A percentile compares a stretch with the other conserved stretches of the same genome.
Conservation (phyloP, 2,329 filamentous ascomycete genomes). For the Lasiodiplodia gonubiensis region DNA sequence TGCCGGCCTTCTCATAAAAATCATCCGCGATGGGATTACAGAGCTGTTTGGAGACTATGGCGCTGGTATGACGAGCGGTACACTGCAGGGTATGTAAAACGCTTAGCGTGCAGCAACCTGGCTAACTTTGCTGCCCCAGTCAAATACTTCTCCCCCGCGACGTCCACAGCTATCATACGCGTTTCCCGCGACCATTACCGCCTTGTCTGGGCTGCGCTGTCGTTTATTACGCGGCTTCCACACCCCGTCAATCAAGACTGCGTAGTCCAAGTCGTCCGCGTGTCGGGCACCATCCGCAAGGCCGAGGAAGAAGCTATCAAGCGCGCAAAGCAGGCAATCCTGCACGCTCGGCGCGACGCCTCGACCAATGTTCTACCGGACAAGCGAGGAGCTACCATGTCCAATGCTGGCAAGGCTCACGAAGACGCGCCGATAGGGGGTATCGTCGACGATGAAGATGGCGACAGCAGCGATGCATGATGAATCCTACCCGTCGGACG, state of each 20-base stretch:
- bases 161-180: constrained; percentile 89
- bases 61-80: constrained; percentile 72
- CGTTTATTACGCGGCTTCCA: constrained; percentile 75
- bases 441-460: constrained; percentile 4
- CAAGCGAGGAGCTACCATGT: neutral
- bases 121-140: constrained; percentile 59
- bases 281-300: constrained; percentile 92
- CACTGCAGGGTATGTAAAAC: constrained; percentile 66
- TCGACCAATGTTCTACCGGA: constrained; percentile 14
- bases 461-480: constrained; percentile 5
- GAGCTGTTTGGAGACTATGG: constrained; percentile 77
- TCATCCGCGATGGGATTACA: constrained; percentile 57
- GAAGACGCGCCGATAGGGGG: constrained; percentile 8
- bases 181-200: constrained; percentile 83
- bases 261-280: constrained; percentile 81
- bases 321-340: constrained; percentile 61
- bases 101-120: too few relatives aligned
- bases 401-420: neutral
- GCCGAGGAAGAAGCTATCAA: constrained; percentile 88
- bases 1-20: constrained; percentile 67
- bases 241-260: constrained; percentile 66
- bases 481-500: neutral
- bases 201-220: constrained; percentile 87
- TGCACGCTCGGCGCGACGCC: constrained; percentile 12
- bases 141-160: constrained; percentile 91